phyloP scores from a whole-genome alignment of 2,329 filamentous ascomycete genomes.

The Arthrobotrys sphaeroides region DNA sequence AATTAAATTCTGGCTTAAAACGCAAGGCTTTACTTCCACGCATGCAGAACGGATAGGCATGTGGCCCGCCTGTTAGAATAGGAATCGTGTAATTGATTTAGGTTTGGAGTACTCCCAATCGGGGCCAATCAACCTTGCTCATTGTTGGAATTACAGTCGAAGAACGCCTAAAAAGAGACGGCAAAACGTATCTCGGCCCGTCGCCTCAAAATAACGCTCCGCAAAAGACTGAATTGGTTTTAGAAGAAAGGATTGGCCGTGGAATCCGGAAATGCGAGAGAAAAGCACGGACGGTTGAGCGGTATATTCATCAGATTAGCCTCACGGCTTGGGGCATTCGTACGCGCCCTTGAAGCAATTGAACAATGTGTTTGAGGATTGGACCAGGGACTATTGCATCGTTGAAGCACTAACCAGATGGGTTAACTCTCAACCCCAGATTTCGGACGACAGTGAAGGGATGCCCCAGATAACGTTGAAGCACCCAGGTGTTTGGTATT shows the following conservation, averaged over 20 bases:
- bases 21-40: neutral
- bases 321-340: neutral
- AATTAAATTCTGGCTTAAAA: neutral
- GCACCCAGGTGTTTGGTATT: constrained; percentile 8
- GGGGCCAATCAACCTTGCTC: neutral
- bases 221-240: neutral
- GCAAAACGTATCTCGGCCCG: constrained; percentile 1
- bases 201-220: neutral
- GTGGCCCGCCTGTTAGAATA: neutral
- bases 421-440: constrained; percentile 12
- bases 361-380: neutral
- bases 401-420: constrained; percentile 6
- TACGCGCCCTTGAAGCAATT: too few relatives aligned
- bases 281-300: neutral
- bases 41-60: neutral
- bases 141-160: neutral
- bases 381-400: neutral
- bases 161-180: constrained; percentile 1
- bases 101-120: neutral
- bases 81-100: neutral
- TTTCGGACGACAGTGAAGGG: constrained; percentile 11
- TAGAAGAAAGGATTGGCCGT: neutral
- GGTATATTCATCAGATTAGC: neutral
- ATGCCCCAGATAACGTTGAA: constrained; percentile 15
- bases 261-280: neutral